phyloP scores from a whole-genome alignment of 1,139 yeast species.

The Taphrina populina region DNA sequence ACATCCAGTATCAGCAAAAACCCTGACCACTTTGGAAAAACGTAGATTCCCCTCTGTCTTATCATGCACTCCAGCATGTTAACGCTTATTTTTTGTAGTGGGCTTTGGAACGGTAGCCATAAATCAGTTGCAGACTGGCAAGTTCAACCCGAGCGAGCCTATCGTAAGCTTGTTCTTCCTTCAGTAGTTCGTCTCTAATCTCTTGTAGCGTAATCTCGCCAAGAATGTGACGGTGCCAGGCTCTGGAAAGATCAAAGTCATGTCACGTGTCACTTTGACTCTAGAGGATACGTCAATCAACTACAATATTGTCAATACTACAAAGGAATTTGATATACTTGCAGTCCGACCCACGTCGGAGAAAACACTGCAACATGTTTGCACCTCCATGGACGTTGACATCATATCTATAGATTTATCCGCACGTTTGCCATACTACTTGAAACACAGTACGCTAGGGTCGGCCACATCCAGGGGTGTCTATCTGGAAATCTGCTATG shows the following conservation, averaged over 20 bases:
- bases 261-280: constrained; percentile 11
- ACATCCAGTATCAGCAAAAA: neutral
- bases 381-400: constrained; percentile 74
- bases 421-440: constrained; percentile 66
- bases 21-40: constrained; percentile 3
- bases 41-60: neutral
- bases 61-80: neutral
- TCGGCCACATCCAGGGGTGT: constrained; percentile 82
- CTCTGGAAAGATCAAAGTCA: constrained; percentile 8
- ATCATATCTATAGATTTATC: constrained; percentile 69
- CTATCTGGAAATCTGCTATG: constrained; percentile 74
- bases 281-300: constrained; percentile 23
- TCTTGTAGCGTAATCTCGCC: neutral
- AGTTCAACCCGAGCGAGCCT: constrained; percentile 9
- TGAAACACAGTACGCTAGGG: constrained; percentile 81
- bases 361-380: constrained; percentile 70
- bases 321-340: constrained; percentile 62
- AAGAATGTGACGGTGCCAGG: neutral
- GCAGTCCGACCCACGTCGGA: constrained; percentile 82
- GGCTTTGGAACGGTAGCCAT: constrained; percentile 21
- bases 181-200: neutral
- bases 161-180: neutral
- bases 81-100: neutral
- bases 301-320: constrained; percentile 22
- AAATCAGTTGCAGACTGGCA: constrained; percentile 21